Base-by-base conservation (phyloP, 805 yeast species). In the Kodamaea nitidulidarum region DNA sequence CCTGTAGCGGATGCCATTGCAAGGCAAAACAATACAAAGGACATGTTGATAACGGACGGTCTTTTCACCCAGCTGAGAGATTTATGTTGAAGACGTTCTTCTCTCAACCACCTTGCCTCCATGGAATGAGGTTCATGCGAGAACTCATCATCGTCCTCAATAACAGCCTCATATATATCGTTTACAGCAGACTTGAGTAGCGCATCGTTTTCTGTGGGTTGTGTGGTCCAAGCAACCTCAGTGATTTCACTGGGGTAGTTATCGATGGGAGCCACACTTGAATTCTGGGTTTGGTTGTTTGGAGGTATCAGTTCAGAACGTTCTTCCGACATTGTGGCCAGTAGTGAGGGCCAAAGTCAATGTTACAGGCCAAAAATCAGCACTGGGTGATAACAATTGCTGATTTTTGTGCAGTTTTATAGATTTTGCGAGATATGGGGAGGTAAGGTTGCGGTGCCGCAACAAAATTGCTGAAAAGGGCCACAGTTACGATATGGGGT, bases 31-130 rank as follows among this genome's bases (percentile, higher is more conserved):
- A 72, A 32, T 1, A 70, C 55, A 2, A 63, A 27, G 17, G 79
- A 67, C 9, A 81, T 52, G 60, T 76, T 64, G n/a, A 60, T 47
- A 7, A 78, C 58, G 2, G 82, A 71, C 0, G 90, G 90, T 31
- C 82, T 63, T 20, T 63, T 63, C 39, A 71, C 58, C 84, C 86
- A 81, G 51, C 76, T 76, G 26, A 62, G 56, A 2, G 49, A 21
- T 24, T 33, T 33, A 20, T 34, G 35, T 4, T 29, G 29, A 3
- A 14, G 17, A 32, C 80, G 61, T 38, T 73, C 42, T 21, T 39
- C 35, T 11, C 73, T 50, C 11, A 76, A 52, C 72, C 80, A 71
- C 5, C 71, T 54, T 6, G 65, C 63, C 40, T 74, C 79, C 29
- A 67, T 73, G 34, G 64, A 64, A 21, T 45, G 41, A 14, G 51